Conservation (phyloP, 1,284 basidiomycete species). For the Ceratobasidium theobromae region DNA sequence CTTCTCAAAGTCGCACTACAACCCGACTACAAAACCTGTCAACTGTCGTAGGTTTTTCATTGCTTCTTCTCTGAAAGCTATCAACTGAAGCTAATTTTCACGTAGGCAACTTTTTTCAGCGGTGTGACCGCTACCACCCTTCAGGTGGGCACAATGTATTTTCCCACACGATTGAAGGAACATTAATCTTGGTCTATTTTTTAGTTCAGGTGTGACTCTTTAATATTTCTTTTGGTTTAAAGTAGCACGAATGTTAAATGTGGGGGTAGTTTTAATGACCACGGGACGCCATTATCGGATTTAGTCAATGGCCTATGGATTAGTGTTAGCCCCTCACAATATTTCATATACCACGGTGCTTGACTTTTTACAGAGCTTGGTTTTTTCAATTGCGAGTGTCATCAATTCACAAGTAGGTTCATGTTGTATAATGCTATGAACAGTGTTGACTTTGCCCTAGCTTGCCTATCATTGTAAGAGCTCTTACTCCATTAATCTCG, state of each 20-base stretch:
- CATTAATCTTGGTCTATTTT: neutral
- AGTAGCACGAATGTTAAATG: neutral
- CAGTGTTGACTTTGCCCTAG: neutral
- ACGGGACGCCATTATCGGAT: conserved; percentile 34
- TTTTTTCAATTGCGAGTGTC: conserved; percentile 73
- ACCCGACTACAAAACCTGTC: conserved; percentile 68
- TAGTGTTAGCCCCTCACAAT: conserved; percentile 41
- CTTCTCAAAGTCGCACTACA: conserved; percentile 69
- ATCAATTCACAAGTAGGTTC: conserved; percentile 62
- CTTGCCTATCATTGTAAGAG: conserved; percentile 36
- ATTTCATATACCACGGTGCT: neutral
- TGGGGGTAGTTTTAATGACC: neutral
- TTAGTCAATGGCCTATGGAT: conserved; percentile 74
- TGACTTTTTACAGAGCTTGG: conserved; percentile 44
- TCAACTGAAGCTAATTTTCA: neutral
- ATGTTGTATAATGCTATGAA: neutral
- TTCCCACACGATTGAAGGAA: neutral
- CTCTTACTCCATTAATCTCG: too few species aligned
- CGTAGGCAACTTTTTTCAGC: conserved; percentile 69
- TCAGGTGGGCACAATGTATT: conserved; percentile 30
- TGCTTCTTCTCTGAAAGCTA: neutral
- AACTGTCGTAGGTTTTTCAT: conserved; percentile 50
- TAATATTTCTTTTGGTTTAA: neutral
- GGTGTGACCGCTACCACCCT: conserved; percentile 57
- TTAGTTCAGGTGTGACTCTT: conserved; percentile 2